Conservation (phyloP, 2,329 filamentous ascomycete species). For the Metarhizium brunneum region DNA sequence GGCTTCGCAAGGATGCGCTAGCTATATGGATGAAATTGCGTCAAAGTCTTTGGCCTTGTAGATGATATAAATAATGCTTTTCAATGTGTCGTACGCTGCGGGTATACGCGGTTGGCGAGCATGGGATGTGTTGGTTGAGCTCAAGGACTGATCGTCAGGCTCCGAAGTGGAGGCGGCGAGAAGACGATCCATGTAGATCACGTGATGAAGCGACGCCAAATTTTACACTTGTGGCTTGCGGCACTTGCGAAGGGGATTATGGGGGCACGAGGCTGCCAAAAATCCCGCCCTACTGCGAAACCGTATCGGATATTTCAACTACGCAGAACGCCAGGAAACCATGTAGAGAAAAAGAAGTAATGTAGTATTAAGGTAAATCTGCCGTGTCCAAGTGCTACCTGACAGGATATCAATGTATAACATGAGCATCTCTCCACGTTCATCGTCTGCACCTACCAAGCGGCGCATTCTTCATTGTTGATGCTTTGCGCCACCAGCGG, state of each 20-base stretch:
- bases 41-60: background rate
- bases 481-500: background rate
- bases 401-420: background rate
- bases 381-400: background rate
- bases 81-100: background rate
- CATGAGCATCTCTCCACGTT: slow-evolving; percentile 1
- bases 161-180: background rate
- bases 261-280: too few relatives aligned
- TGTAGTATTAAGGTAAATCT: background rate
- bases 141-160: background rate
- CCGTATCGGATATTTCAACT: too few relatives aligned
- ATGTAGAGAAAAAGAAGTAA: background rate
- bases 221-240: background rate
- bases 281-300: too few relatives aligned
- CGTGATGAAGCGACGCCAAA: background rate
- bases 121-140: background rate
- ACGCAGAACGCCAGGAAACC: background rate
- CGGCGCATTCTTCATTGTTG: background rate
- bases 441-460: background rate
- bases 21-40: background rate
- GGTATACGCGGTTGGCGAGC: background rate
- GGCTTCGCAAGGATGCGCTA: background rate
- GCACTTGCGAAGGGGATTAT: background rate
- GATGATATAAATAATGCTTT: background rate
- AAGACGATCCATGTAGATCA: background rate